phyloP scores from a whole-genome alignment of 768 basidiomycete genomes.

The Flagelloscypha sp. region DNA sequence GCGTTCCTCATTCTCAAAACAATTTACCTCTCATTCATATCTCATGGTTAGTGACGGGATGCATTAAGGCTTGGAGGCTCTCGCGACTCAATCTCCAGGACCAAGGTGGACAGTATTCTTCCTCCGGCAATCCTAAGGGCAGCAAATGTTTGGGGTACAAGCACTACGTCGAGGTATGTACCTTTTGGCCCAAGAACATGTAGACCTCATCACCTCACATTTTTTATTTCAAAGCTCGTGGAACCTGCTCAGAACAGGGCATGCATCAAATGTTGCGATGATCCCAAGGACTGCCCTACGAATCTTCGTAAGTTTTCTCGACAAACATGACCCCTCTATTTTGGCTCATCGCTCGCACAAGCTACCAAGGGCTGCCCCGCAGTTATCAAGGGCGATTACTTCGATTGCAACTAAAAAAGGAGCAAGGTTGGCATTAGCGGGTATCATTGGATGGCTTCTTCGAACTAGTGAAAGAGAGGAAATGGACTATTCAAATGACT shows the following conservation, averaged over 20 bases:
- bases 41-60: conserved; percentile 16
- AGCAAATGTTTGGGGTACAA: conserved; percentile 20
- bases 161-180: conserved; percentile 17
- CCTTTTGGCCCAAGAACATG: background rate
- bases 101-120: conserved; percentile 21
- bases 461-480: too few species aligned
- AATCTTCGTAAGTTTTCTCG: conserved; percentile 8
- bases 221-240: conserved; percentile 10
- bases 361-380: conserved; percentile 18
- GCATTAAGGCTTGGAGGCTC: conserved; percentile 14
- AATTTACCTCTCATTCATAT: too few species aligned
- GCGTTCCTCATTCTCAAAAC: conserved; percentile 5
- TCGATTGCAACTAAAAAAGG: conserved; percentile 19
- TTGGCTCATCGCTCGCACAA: conserved; percentile 1
- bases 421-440: too few species aligned
- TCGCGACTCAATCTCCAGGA: conserved; percentile 17
- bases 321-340: background rate
- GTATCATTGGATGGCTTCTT: too few species aligned
- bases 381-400: conserved; percentile 20
- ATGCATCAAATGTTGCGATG: conserved; percentile 23
- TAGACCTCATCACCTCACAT: background rate
- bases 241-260: conserved; percentile 19
- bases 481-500: too few species aligned
- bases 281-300: conserved; percentile 20
- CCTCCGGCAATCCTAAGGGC: conserved; percentile 19